phyloP scores from a whole-genome alignment of 2,329 filamentous ascomycete genomes.

The Elsinoe perseae region DNA sequence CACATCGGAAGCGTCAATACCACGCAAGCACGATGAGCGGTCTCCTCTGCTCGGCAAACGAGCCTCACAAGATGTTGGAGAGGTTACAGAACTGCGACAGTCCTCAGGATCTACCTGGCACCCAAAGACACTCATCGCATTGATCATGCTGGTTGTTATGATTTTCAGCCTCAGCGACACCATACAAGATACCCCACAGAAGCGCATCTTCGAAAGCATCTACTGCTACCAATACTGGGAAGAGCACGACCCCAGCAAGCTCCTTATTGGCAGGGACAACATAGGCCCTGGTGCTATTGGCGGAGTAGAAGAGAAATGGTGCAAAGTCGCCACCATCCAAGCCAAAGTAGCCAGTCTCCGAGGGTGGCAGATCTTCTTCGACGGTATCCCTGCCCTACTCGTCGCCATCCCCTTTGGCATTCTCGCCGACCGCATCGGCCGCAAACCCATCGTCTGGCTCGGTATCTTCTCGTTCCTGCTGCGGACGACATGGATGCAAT shows the following conservation, averaged over 20 bases:
- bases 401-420: slow-evolving; percentile 32
- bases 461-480: slow-evolving; percentile 24
- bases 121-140: slow-evolving; percentile 19
- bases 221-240: slow-evolving; percentile 46
- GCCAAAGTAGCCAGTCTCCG: slow-evolving; percentile 45
- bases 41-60: neutral
- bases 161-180: slow-evolving; percentile 39
- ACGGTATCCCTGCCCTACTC: slow-evolving; percentile 37
- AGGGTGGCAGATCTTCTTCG: slow-evolving; percentile 41
- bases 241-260: slow-evolving; percentile 29
- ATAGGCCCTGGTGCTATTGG: slow-evolving; percentile 28
- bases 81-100: neutral
- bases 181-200: slow-evolving; percentile 36
- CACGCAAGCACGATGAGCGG: neutral
- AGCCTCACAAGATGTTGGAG: neutral
- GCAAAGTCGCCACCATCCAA: slow-evolving; percentile 46
- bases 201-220: slow-evolving; percentile 47
- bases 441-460: slow-evolving; percentile 28
- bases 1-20: neutral
- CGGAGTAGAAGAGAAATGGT: slow-evolving; percentile 36
- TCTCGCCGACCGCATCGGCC: slow-evolving; percentile 29
- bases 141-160: slow-evolving; percentile 35
- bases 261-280: slow-evolving; percentile 22
- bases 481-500: slow-evolving; percentile 24
- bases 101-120: neutral